Base-by-base conservation (phyloP, 257 asterid species). In the Ligustrum vulgare region DNA sequence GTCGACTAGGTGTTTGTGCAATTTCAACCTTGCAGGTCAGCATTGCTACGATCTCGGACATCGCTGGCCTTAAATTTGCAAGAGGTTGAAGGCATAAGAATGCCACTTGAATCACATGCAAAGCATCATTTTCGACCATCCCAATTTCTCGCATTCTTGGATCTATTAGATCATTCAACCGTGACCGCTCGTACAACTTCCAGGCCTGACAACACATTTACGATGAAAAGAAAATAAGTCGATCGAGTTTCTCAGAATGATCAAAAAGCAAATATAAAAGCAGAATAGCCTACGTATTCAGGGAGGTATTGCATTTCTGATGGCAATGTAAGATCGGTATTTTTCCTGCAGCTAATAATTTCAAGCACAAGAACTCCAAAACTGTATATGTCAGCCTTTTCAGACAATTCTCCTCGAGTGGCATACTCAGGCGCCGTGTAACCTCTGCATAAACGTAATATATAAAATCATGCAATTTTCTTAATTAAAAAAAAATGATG, bases 361-460 rank as follows among this genome's bases (percentile, higher is more conserved):
- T 91, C 96, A 4, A 91, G 89, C 9, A 84, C 87, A 70, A 91
- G 73, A 71, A 91, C 96, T 41, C 94, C 96, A 11, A 89, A 91
- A 85, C 96, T 89, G 82, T 89, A 91, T 69, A 89, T 89, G 72
- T 91, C 96, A 36, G 92, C 96, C 85, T 91, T 91, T 80, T 91
- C 93, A 0, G 93, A 80, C 43, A 91, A 70, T 85, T 91, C 94
- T 62, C 96, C 96, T 81, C 94, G 77, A 28, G 89, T 62, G 79
- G 93, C 94, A 35, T 91, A 91, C 70, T 91, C 96, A 7, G 94
- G 96, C 39, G 96, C 96, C 16, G 96, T 89, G 79, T 91, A 91
- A 54, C 94, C 94, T 83, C 94, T 91, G 83, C 73, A 47, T 58
- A 72, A 35, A 37, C 0, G 32, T 43, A 43, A 43, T 43, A 12